A percentile compares a stretch with the other conserved stretches of the same genome.
Conservation (phyloP, 1,284 basidiomycete species). For the Kwoniella shivajii region DNA sequence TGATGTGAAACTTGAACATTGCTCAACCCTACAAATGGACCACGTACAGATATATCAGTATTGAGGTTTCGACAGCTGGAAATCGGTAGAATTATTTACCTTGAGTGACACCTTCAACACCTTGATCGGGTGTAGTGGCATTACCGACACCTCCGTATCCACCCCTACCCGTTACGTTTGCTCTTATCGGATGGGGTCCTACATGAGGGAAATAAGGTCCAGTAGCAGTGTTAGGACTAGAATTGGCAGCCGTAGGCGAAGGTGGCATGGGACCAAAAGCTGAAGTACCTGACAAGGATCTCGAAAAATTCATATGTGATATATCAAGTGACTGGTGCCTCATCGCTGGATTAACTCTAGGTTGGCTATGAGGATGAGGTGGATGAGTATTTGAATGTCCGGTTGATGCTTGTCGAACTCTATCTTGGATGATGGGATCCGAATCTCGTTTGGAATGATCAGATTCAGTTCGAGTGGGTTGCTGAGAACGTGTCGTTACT, state of each 20-base stretch:
- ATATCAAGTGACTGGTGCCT: constrained; percentile 56
- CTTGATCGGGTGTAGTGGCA: constrained; percentile 8
- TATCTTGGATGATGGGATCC: constrained; percentile 82
- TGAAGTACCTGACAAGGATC: constrained; percentile 22
- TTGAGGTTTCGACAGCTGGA: background rate
- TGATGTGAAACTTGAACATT: constrained; percentile 38
- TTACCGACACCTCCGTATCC: constrained; percentile 14
- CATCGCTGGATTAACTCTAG: constrained; percentile 34
- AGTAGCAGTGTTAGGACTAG: constrained; percentile 38
- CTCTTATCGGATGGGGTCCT: constrained; percentile 21
- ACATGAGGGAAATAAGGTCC: constrained; percentile 38
- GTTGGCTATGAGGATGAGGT: constrained; percentile 35
- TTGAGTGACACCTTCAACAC: constrained; percentile 37
- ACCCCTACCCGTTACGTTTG: constrained; percentile 16
- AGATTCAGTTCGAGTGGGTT: constrained; percentile 66
- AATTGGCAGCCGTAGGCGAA: constrained; percentile 27
- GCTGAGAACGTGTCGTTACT: background rate
- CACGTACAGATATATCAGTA: background rate
- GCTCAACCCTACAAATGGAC: constrained; percentile 20
- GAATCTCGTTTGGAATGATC: constrained; percentile 81
- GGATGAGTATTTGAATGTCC: constrained; percentile 12
- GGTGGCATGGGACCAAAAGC: constrained; percentile 39
- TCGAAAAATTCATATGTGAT: constrained; percentile 50
- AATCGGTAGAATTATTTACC: constrained; percentile 20
- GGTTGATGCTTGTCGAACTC: constrained; percentile 66